Evolutionary conservation across 345 rosid species (phyloP).

Genomic region (Passiflora organensis): DNA sequence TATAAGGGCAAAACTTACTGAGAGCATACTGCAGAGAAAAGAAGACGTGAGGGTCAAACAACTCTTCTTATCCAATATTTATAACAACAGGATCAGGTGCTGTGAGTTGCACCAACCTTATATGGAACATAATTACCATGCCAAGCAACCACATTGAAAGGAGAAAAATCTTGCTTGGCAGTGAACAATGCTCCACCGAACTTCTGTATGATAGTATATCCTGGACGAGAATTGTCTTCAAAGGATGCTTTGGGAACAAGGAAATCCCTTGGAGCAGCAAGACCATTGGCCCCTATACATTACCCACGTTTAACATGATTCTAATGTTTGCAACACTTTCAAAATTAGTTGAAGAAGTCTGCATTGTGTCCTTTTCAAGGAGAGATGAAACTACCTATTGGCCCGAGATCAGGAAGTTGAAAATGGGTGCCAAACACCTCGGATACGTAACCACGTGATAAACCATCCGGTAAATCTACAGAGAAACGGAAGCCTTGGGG

Average conservation of each 20-base stretch:
- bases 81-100: background rate
- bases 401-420: constrained; percentile 99
- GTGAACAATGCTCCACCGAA: constrained; percentile 84
- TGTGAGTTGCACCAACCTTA: constrained; percentile 44
- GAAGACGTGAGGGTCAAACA: background rate
- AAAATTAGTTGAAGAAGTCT: background rate
- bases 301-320: constrained; percentile 8
- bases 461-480: constrained; percentile 74
- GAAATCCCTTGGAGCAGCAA: constrained; percentile 89
- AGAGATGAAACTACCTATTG: constrained; percentile 63
- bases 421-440: constrained; percentile 90
- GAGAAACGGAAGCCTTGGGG: constrained; percentile 90
- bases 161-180: constrained; percentile 93
- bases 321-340: background rate
- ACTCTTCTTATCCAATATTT: background rate
- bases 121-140: constrained; percentile 94
- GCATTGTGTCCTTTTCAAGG: background rate
- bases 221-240: constrained; percentile 60
- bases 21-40: constrained; percentile 70
- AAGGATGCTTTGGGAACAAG: constrained; percentile 84
- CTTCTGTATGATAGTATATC: constrained; percentile 70
- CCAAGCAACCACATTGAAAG: constrained; percentile 97
- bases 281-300: constrained; percentile 85
- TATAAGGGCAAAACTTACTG: constrained; percentile 85
- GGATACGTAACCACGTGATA: constrained; percentile 85